Conservation (phyloP, 140 eudicot genomes). For the Ambrosia hybrid region DNA sequence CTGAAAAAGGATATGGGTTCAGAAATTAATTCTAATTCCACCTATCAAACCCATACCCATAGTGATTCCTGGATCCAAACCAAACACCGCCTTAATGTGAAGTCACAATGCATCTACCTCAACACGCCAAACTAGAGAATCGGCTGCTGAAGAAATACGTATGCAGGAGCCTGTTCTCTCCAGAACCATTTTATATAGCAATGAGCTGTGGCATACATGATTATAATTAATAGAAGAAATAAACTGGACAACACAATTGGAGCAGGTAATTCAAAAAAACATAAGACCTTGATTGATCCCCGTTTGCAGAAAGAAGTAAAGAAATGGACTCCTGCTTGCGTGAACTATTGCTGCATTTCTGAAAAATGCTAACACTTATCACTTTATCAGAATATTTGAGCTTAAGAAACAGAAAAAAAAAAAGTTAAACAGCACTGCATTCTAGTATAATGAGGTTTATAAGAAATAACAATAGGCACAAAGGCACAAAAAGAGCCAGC, state of each 20-base stretch:
- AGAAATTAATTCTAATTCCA: too few relatives aligned
- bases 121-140: constrained; percentile 80
- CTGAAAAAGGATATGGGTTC: too few relatives aligned
- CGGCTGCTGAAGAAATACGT: constrained; percentile 57
- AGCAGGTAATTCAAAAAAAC: constrained; percentile 11
- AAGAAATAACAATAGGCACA: background rate
- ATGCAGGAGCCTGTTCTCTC: constrained; percentile 63
- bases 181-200: constrained; percentile 44
- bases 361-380: constrained; percentile 24
- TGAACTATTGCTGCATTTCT: constrained; percentile 55
- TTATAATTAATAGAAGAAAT: constrained; percentile 20
- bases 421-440: background rate
- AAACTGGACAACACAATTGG: background rate
- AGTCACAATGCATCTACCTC: constrained; percentile 52
- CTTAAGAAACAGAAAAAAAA: background rate
- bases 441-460: constrained; percentile 14
- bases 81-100: constrained; percentile 4
- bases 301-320: constrained; percentile 53
- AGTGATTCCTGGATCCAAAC: too few relatives aligned
- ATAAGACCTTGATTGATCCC: constrained; percentile 54
- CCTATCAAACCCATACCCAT: too few relatives aligned
- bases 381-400: background rate
- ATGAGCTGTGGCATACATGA: constrained; percentile 40
- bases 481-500: constrained; percentile 1
- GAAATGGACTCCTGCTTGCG: constrained; percentile 68